Base-by-base conservation (phyloP, 208 protist species). In the Trypanosoma brucei region DNA sequence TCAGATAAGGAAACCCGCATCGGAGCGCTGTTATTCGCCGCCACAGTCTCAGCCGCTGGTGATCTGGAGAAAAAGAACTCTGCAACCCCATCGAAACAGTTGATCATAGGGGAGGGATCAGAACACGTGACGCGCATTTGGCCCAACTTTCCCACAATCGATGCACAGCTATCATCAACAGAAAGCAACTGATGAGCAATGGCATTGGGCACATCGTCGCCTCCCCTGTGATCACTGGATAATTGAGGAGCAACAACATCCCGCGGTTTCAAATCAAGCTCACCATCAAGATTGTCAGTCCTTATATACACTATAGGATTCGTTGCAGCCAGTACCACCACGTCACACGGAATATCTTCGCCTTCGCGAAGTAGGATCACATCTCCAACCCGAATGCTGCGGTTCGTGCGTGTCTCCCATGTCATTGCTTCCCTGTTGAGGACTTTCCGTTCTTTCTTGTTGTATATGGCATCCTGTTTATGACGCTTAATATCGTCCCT, bases 271-370 rank as follows among this genome's bases (percentile, higher is more conserved):
- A 98, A 62, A 71, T 97, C 90, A 5, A 95, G 87, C 71, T 98
- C 90, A 45, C 96, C 96, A 69, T 98, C 96, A 34, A 98, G 66
- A 74, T 97, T 98, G 73, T 95, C 88, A 30, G 94, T 98, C 62
- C 91, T 78, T 42, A 98, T 93, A 73, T 91, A 95, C 53, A 88
- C 72, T 8, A 58, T 65, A 14, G 51, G 48, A 5, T 57, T 35
- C 6, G 61, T 72, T 0, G 72, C 55, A 5, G 78, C 70, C 31
- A 98, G 33, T 5, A 93, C 70, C 2, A 98, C 72, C 0, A 97
- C 55, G 63, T 98, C 96, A 58, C 89, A 96, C 40, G 96, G 96
- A 39, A 98, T 77, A 33, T 97, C 87, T 45, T 95, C 78, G 54
- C 91, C 63, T 14, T 86, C 59, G 0, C 65, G 13, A 11, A 96